Conservation (phyloP, 805 yeast genomes). For the Nakazawaea anatomiae region DNA sequence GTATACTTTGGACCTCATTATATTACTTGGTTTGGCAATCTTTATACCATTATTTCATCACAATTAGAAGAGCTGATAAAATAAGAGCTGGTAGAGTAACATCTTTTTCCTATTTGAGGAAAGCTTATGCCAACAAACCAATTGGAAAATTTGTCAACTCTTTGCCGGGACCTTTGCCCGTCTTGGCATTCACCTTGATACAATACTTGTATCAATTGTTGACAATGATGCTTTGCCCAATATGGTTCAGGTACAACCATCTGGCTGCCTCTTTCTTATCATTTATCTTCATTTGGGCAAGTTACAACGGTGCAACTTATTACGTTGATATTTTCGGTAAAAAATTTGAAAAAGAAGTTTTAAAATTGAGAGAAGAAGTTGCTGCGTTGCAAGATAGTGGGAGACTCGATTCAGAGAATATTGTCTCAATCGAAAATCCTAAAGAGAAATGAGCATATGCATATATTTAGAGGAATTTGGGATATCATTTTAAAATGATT, state of each 20-base stretch:
- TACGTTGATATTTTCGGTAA: slow-evolving; percentile 90
- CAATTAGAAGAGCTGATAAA: slow-evolving; percentile 70
- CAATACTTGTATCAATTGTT: slow-evolving; percentile 83
- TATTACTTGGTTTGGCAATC: slow-evolving; percentile 89
- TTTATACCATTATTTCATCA: slow-evolving; percentile 85
- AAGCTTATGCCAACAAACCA: slow-evolving; percentile 55
- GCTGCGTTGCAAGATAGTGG: slow-evolving; percentile 42
- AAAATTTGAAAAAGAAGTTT: slow-evolving; percentile 81
- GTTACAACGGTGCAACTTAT: slow-evolving; percentile 92
- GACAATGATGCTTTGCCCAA: slow-evolving; percentile 84
- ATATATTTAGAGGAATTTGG: background rate
- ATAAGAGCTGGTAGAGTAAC: slow-evolving; percentile 84
- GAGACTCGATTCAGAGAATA: background rate
- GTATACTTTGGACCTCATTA: slow-evolving; percentile 72
- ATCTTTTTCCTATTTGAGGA: slow-evolving; percentile 78
- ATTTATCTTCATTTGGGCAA: slow-evolving; percentile 71
- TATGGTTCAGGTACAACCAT: slow-evolving; percentile 71
- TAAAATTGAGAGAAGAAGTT: slow-evolving; percentile 65
- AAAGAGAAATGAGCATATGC: background rate
- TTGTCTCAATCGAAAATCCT: background rate
- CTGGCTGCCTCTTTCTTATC: slow-evolving; percentile 65
- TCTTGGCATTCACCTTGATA: slow-evolving; percentile 75
- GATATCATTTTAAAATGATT: background rate
- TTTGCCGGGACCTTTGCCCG: slow-evolving; percentile 82
- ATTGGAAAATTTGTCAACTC: slow-evolving; percentile 76